Evolutionary conservation across 176 grass and related monocot genomes (phyloP).

Genomic region (Triticum turgidum): DNA sequence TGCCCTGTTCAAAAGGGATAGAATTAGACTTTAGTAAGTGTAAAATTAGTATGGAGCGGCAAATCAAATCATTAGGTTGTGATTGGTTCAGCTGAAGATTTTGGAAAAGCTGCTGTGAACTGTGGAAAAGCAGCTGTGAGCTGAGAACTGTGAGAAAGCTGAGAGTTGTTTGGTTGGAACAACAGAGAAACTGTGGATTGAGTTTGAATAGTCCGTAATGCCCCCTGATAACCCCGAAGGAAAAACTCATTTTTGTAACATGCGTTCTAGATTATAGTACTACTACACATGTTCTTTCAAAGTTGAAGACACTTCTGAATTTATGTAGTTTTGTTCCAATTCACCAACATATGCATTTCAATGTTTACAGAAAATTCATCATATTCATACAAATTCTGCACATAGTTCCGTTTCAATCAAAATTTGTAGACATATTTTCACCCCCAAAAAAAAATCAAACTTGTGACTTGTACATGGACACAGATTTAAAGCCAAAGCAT

Average conservation of each 20-base stretch:
- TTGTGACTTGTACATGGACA: too few relatives aligned
- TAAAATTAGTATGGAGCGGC: not conserved
- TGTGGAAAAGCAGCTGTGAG: not conserved
- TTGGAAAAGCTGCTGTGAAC: not conserved
- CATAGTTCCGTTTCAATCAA: not conserved
- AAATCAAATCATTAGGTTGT: not conserved
- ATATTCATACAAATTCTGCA: not conserved
- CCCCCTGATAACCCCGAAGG: not conserved
- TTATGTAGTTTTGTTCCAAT: not conserved
- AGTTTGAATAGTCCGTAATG: not conserved
- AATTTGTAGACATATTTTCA: not conserved
- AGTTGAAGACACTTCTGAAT: not conserved
- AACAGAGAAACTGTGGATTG: not conserved
- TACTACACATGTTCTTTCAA: not conserved
- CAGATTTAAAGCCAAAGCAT: not conserved
- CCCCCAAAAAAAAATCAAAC: not conserved
- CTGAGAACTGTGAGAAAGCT: not conserved
- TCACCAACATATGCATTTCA: not conserved
- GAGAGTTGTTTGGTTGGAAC: not conserved
- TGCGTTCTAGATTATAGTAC: not conserved
- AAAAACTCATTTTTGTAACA: not conserved
- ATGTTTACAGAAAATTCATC: not conserved
- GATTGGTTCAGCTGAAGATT: not conserved
- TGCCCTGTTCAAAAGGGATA: not conserved
- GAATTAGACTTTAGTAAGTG: not conserved